Percentiles rank a stretch among this genome's conserved stretches.
These are phyloP conservation scores for Sphaerulina populicola DNA, from an alignment of 2,329 filamentous ascomycete genomes.

Conservation along the genomic window DNA sequence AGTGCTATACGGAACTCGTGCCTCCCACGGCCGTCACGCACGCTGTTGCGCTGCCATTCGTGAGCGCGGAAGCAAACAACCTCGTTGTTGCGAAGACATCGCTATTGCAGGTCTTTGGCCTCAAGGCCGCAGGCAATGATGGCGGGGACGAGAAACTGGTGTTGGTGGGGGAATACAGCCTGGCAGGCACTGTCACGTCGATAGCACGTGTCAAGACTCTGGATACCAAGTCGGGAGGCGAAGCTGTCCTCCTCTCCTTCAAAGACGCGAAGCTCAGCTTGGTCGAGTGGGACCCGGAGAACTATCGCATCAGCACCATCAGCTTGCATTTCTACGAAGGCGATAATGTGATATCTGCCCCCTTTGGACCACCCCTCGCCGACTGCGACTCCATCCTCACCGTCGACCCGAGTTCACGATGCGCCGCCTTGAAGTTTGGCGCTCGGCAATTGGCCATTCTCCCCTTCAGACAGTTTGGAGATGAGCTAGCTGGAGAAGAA, in stretches of 20 bases:
- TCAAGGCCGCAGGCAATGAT: constrained; percentile 5
- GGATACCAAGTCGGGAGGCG: constrained; percentile 68
- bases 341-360: constrained; percentile 55
- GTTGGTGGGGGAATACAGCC: constrained; percentile 64
- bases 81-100: constrained; percentile 88
- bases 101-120: constrained; percentile 75
- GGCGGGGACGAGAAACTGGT: constrained; percentile 60
- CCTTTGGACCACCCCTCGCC: constrained; percentile 69
- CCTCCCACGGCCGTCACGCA: constrained; percentile 91
- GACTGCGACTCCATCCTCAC: constrained; percentile 73
- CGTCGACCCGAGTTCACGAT: constrained; percentile 84
- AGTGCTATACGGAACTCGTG: constrained; percentile 94
- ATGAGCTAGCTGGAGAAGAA: constrained; percentile 68
- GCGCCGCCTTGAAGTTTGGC: constrained; percentile 89
- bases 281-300: constrained; percentile 84
- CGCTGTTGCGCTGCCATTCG: constrained; percentile 70
- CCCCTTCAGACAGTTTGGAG: constrained; percentile 77
- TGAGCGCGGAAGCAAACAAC: constrained; percentile 67
- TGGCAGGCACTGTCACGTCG: constrained; percentile 77
- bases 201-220: constrained; percentile 67
- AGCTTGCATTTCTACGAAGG: constrained; percentile 98
- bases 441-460: constrained; percentile 82
- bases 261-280: constrained; percentile 88
- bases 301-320: constrained; percentile 69
- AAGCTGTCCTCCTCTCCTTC: constrained; percentile 74